Evolutionary conservation across 192 early-diverging fungal genomes (phyloP).

Genomic region (Haplosporangium gracile): DNA sequence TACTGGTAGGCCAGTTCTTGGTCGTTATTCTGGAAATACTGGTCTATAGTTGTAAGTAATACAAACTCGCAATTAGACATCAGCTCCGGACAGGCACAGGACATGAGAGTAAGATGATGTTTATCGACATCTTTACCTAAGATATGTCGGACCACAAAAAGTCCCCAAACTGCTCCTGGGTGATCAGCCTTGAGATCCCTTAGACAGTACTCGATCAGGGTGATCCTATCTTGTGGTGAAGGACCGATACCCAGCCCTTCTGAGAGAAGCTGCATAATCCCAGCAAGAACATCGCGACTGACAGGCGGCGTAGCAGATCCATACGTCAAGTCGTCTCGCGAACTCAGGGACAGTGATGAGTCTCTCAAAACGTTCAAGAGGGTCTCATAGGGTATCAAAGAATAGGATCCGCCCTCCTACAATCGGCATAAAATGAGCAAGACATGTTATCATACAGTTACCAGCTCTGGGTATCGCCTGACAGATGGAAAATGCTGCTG

Average conservation of each 20-base stretch:
- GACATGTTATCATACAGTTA: not conserved
- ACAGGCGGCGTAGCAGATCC: constrained; percentile 18
- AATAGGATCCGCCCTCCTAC: constrained; percentile 49
- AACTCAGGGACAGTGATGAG: constrained; percentile 30
- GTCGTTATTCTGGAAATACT: constrained; percentile 21
- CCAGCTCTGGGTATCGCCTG: not conserved
- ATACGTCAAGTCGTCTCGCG: constrained; percentile 31
- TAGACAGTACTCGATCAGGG: constrained; percentile 48
- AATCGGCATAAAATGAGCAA: not conserved
- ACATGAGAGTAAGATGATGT: not conserved
- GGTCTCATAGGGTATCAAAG: constrained; percentile 55
- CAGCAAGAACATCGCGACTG: constrained; percentile 51
- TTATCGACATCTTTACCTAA: constrained; percentile 35
- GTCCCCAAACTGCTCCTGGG: constrained; percentile 60
- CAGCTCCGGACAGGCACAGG: not conserved
- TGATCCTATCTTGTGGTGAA: constrained; percentile 35
- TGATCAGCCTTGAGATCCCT: constrained; percentile 56
- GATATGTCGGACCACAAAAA: constrained; percentile 54
- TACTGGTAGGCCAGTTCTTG: constrained; percentile 5
- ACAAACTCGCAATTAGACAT: not conserved
- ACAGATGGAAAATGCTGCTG: not conserved
- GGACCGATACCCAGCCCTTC: constrained; percentile 52
- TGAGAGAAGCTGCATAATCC: constrained; percentile 39
- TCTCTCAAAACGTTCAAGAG: constrained; percentile 60
- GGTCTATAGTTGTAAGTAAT: constrained; percentile 12